Base-by-base conservation (phyloP, 768 basidiomycete species). In the Cubamyces sp. region DNA sequence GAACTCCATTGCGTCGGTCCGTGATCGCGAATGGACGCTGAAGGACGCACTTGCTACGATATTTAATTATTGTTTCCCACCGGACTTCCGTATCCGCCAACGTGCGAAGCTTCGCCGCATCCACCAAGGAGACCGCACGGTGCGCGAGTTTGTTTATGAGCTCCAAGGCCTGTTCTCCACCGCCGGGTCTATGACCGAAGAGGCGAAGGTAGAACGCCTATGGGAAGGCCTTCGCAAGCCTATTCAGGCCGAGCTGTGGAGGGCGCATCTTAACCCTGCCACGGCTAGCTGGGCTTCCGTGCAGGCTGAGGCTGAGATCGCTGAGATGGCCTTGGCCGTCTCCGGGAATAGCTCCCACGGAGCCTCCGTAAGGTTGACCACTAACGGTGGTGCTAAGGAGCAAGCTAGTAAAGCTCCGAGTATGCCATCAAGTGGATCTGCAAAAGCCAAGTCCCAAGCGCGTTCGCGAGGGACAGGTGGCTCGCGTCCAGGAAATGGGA, bases 21-120 rank as follows among this genome's bases (percentile, higher is more conserved):
- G 28, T 8, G 4, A 3, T 3, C 28, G 28, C 28, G 28, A 30
- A 8, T 30, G 28, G 28, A 3, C 28, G 8, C 8, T 30, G 28
- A 3, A 8, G 3, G 28, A 30, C 8, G 8, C 8, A 30, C 28
- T 30, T 30, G 28, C 8, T 30, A 8, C 3, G 8, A 8, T 62
- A 43, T 62, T 62, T 45, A 34, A 62, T 23, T 48, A 62, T n/a
- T 56, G 54, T 28, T 62, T 62, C 45, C 54, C 55, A 2, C 14
- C 25, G 6, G 61, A 62, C n/a, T 56, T 59, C 28, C 50, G 50
- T 25, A 8, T 28, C 2, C 25, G 37, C 3, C 5, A 11, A 19
- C 50, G 50, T 1, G 25, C 30, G n/a, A 8, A n/a, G 2, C 25
- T 51, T 1, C 8, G 45, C 3, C 16, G 37, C 4, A 6, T 16